Evolutionary conservation across 345 rosid genomes (phyloP).

Genomic region (Eucalyptus leucophloia): DNA sequence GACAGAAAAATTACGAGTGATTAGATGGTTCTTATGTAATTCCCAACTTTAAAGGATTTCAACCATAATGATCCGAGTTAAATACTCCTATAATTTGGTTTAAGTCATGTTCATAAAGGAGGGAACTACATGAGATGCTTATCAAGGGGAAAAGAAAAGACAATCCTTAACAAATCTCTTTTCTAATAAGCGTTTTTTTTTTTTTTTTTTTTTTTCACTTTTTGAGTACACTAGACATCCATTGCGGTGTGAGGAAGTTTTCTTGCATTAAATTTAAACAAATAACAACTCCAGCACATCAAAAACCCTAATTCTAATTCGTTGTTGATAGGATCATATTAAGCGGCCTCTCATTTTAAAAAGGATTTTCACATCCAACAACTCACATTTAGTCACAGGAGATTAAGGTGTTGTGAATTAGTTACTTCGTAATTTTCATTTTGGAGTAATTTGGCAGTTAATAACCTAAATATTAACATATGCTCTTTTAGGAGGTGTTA

Average conservation of each 20-base stretch:
- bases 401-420: not conserved
- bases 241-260: not conserved
- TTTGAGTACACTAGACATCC: not conserved
- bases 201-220: not conserved
- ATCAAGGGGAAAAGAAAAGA: not conserved
- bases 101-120: not conserved
- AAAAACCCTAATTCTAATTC: not conserved
- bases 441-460: not conserved
- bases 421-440: not conserved
- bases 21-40: not conserved
- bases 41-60: not conserved
- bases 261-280: not conserved
- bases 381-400: not conserved
- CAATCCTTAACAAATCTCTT: not conserved
- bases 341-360: not conserved
- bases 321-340: not conserved
- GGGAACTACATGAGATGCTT: not conserved
- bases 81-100: not conserved
- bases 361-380: not conserved
- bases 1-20: not conserved
- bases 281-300: not conserved
- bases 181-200: not conserved
- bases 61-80: not conserved
- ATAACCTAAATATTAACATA: not conserved
- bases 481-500: not conserved